Evolutionary conservation across 2,329 filamentous ascomycete species (phyloP), one percentile per base, ranked within the genome.

Genomic region (Xylariales sp.): DNA sequence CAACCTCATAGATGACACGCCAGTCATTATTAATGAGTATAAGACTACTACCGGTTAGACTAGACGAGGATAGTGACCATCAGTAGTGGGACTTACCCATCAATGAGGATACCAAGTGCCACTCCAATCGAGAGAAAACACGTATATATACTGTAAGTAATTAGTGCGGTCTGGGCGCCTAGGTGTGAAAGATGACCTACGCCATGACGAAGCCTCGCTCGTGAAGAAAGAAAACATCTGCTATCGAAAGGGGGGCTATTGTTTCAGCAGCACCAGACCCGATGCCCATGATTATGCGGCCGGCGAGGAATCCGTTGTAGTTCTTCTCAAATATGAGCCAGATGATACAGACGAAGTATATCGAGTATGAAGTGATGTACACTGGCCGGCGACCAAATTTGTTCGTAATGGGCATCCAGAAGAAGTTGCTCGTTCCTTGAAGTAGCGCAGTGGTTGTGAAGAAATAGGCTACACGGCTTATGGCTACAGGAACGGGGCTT

Each of bases 201-300:
- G 70, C 67, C 70, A 76, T 78, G 29, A 73, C 58, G 2, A 63
- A 57, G 1, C 73, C 74, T 38, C 76, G 62, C 50, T 80, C 70
- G 45, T 80, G 74, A 12, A 79, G 57, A 52, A 76, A 79, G 56
- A 78, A 79, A 21, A 78, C 56, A 46, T 79, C 75, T 3, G 51
- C 46, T 40, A 53, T 48, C 9, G 43, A 50, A 19, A 53, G 48
- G 43, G 57, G 51, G 11, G 49, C 67, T 33, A 71, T 60, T 1
- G 65, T 70, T 50, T 80, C 75, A 2, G 69, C 74, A 6, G 73
- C 70, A 1, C 74, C 76, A 1, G 73, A 64, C 1, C 68, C 73
- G 29, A 77, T 66, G 3, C 75, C 75, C 60, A 79, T 63, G 9
- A 77, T 43, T 19, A 75, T 71, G 4, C 74, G 62, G 2, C 66